These are phyloP conservation scores for Phytomonas francai DNA, from an alignment of 208 protist species.

Conservation along the genomic window DNA sequence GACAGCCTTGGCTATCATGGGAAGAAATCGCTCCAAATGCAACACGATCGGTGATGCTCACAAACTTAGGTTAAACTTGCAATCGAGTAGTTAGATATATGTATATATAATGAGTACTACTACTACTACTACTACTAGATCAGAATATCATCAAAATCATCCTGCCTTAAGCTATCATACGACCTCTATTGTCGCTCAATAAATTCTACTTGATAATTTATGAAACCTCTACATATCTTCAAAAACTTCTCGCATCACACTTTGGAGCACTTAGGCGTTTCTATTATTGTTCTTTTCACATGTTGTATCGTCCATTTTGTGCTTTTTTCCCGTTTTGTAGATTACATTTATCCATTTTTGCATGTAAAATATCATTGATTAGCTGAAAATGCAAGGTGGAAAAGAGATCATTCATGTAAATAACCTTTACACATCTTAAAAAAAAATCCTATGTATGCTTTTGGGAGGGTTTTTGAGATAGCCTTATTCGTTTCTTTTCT, in stretches of 20 bases:
- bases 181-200: too few relatives aligned
- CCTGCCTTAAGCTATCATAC: too few relatives aligned
- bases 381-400: background rate
- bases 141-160: too few relatives aligned
- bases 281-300: background rate
- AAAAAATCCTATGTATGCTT: too few relatives aligned
- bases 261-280: background rate
- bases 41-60: background rate
- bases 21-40: background rate
- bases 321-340: background rate
- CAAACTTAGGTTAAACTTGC: background rate
- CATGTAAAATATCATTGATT: background rate
- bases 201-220: background rate
- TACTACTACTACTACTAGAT: too few relatives aligned
- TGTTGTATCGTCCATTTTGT: background rate
- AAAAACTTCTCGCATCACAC: background rate
- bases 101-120: too few relatives aligned
- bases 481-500: background rate
- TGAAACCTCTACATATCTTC: background rate
- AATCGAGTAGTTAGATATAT: background rate
- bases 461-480: background rate
- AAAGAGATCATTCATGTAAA: background rate
- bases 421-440: background rate
- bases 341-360: background rate
- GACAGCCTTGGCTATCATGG: background rate